Evolutionary conservation across 352 stramenopile genomes (phyloP), one percentile per base, ranked within the genome.

Genomic region (Nothophytophthora sp.): DNA sequence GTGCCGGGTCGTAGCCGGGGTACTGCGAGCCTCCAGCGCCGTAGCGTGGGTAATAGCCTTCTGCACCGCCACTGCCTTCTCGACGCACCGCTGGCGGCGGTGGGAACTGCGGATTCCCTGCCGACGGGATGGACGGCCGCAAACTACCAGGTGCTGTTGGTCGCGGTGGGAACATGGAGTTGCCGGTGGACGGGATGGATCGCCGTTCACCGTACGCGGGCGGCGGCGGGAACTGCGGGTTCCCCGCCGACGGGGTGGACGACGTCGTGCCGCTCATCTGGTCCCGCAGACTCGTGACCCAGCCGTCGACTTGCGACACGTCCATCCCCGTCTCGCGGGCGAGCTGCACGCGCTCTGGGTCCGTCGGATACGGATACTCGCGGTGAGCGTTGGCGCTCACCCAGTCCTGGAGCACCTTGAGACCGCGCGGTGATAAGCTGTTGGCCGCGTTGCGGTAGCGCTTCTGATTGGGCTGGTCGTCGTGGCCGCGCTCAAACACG

Each of bases 371-470:
- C 5, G 77, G 76, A 45, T 78, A 88, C 39, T 92, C 76, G 38
- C 78, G 67, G 45, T 85, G 76, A 3, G 65, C 50, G 33, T 86
- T 81, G 8, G 67, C 56, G 16, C 61, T 72, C n/a, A 90, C 80
- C 81, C 81, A 92, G 43, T 92, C 78, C 40, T 92, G 83, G 12
- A 95, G 60, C 35, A 90, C 78, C 45, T 91, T 86, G 23, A 88
- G 66, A 34, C 71, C 80, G 27, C 77, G 81, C 1, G 83, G 81
- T 13, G 81, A 88, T 6, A 73, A 40, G 55, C 82, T 67, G 36
- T 85, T 71, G 20, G n/a, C n/a, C 48, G 67, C 67, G 41, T 70
- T 43, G 18, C 79, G 70, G n/a, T n/a, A n/a, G n/a, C n/a, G n/a
- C n/a, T n/a, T n/a, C n/a, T n/a, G n/a, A n/a, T n/a, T n/a, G n/a